A percentile compares a stretch with the other conserved stretches of the same genome.
Evolutionary conservation across 2,329 filamentous ascomycete species (phyloP).

Genomic region (Emmonsiellopsis sp.): DNA sequence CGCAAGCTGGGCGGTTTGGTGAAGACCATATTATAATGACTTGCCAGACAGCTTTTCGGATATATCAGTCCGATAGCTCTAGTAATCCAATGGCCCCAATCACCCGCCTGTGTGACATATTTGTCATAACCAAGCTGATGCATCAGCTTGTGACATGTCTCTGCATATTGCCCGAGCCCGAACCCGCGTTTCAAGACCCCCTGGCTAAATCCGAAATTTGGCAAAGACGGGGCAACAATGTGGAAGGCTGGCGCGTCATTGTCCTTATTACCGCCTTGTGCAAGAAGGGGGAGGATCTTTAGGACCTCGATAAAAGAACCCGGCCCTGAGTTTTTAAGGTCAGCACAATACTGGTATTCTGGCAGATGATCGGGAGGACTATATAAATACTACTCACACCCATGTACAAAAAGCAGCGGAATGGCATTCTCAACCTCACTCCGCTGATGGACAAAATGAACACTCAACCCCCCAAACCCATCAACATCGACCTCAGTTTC

Average conservation of each 20-base stretch:
- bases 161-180: constrained; percentile 51
- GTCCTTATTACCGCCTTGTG: constrained; percentile 21
- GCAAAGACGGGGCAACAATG: constrained; percentile 46
- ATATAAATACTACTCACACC: constrained; percentile 36
- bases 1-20: constrained; percentile 42
- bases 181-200: constrained; percentile 43
- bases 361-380: not conserved
- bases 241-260: constrained; percentile 39
- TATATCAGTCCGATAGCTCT: constrained; percentile 53
- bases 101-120: constrained; percentile 52
- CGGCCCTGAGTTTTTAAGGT: constrained; percentile 40
- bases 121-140: constrained; percentile 51
- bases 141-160: constrained; percentile 61
- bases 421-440: constrained; percentile 46
- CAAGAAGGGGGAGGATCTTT: constrained; percentile 50
- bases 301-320: constrained; percentile 58
- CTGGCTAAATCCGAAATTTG: constrained; percentile 49
- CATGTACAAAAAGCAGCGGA: constrained; percentile 59
- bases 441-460: constrained; percentile 57
- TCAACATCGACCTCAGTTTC: constrained; percentile 43
- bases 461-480: constrained; percentile 50
- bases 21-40: constrained; percentile 54
- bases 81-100: constrained; percentile 60
- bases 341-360: constrained; percentile 9
- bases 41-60: constrained; percentile 48